Evolutionary conservation across 2,329 filamentous ascomycete species (phyloP), one percentile per base, ranked within the genome.

Genomic region (Rutstroemia sp.): DNA sequence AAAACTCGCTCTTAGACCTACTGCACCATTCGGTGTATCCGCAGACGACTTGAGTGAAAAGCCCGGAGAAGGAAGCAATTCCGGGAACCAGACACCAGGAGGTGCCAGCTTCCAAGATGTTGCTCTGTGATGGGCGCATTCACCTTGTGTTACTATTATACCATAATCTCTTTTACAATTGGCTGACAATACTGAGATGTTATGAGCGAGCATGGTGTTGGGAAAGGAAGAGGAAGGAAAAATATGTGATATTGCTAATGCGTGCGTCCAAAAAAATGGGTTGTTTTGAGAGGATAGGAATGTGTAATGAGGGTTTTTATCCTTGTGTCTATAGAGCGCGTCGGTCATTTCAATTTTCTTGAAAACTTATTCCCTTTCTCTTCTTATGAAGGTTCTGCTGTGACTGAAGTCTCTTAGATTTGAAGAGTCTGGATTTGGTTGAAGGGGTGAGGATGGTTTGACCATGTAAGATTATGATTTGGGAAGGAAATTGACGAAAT

Each of bases 81-180:
- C 67, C 36, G 67, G 65, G 10, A 71, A 73, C 16, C 70, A 73
- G 44, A 79, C 78, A 6, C 76, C 80, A 3, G 76, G 73, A 17
- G 80, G 82, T 60, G 77, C 78, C 0, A 75, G 80, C n/a, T 85
- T 86, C 69, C 81, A 85, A 64, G 80, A 86, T 62, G 81, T 86
- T 48, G 80, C 79, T 58, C 71, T 86, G 64, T 85, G 73, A 61
- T 57, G 23, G 48, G 42, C 4, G 44, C 44, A 36, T 48, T 50
- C 16, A 27, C 46, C 34, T 30, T 45, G 19, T 54, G 8, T 45
- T 42, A 39, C 56, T 56, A 39, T 45, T 49, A 56, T 51, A 56
- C 23, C 30, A 48, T 44, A 50, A 46, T 51, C 48, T 38, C 39
- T 51, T 36, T 42, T 57, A 50, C 25, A 16, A 16, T 14, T 40